A percentile compares a stretch with the other conserved stretches of the same genome.
Evolutionary conservation across 1,284 basidiomycete species (phyloP).

Genomic region (Athelia psychrophila): DNA sequence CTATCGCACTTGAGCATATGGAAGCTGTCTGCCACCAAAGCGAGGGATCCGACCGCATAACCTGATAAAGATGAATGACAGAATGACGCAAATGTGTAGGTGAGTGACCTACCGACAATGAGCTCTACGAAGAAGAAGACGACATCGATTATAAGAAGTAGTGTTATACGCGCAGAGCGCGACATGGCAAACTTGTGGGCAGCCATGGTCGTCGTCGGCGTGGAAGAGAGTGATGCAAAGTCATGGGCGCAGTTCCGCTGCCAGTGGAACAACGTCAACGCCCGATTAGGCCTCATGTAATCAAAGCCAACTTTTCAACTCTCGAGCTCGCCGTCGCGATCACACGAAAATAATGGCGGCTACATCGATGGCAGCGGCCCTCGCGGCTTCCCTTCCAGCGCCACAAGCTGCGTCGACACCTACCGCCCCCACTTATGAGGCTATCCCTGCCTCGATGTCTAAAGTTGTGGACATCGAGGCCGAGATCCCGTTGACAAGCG

Average conservation of each 20-base stretch:
- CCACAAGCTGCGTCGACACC: conserved; percentile 56
- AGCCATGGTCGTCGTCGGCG: conserved; percentile 2
- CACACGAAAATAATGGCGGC: conserved; percentile 45
- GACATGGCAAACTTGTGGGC: conserved; percentile 36
- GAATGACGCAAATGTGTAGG: not conserved
- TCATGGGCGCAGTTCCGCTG: too few species aligned
- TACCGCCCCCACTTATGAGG: conserved; percentile 67
- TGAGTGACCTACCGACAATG: conserved; percentile 62
- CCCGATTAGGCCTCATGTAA: conserved; percentile 27
- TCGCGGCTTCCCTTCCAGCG: conserved; percentile 81
- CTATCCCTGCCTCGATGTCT: conserved; percentile 86
- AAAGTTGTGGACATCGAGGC: conserved; percentile 90
- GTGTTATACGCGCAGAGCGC: conserved; percentile 74
- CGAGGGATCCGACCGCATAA: conserved; percentile 92
- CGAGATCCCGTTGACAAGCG: conserved; percentile 72
- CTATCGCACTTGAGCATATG: conserved; percentile 91
- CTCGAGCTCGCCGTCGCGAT: conserved; percentile 6
- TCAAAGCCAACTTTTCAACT: conserved; percentile 28
- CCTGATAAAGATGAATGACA: conserved; percentile 42
- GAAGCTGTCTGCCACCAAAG: conserved; percentile 95
- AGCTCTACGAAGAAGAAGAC: conserved; percentile 94
- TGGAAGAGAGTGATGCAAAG: too few species aligned
- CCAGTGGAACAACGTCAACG: too few species aligned
- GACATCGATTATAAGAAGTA: conserved; percentile 83
- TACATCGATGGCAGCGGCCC: conserved; percentile 85